phyloP scores from a whole-genome alignment of 805 yeast genomes.

The Brettanomyces bruxellensis region DNA sequence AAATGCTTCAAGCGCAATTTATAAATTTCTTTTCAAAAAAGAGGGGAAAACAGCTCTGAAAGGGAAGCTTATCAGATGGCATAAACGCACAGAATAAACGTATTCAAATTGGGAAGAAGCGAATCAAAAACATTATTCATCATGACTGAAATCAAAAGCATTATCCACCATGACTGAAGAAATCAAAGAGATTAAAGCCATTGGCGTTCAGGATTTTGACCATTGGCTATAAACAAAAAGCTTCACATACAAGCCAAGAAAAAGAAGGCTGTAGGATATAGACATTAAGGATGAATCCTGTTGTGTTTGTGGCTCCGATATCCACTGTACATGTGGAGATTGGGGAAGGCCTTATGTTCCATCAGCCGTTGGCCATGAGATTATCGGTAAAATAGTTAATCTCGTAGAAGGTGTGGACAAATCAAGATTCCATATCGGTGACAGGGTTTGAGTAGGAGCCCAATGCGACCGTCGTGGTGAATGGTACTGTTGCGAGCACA shows the following conservation, averaged over 20 bases:
- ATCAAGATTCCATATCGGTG: constrained; percentile 30
- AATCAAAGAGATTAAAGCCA: constrained; percentile 4
- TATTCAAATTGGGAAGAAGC: no score
- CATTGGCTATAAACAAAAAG: constrained; percentile 6
- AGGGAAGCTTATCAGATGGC: no score
- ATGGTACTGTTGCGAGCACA: constrained; percentile 28
- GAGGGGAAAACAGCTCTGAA: no score
- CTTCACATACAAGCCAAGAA: constrained; percentile 8
- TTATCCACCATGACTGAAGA: constrained; percentile 1
- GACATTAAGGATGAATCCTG: constrained; percentile 32
- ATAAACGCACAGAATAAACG: no score
- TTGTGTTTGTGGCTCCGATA: constrained; percentile 48
- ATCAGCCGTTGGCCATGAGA: constrained; percentile 35
- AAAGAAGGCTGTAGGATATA: constrained; percentile 22
- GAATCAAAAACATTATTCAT: no score
- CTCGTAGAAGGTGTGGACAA: constrained; percentile 28
- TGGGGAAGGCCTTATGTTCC: constrained; percentile 9
- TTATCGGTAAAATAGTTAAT: constrained; percentile 31
- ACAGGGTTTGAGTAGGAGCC: constrained; percentile 44
- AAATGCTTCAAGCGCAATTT: no score
- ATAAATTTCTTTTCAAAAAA: no score
- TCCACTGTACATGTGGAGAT: constrained; percentile 32
- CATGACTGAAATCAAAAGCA: neutral
- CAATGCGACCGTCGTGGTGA: constrained; percentile 27
- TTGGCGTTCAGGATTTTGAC: constrained; percentile 8